These are phyloP conservation scores for Albizia julibrissin DNA, from an alignment of 306 rosid species.

Conservation along the genomic window DNA sequence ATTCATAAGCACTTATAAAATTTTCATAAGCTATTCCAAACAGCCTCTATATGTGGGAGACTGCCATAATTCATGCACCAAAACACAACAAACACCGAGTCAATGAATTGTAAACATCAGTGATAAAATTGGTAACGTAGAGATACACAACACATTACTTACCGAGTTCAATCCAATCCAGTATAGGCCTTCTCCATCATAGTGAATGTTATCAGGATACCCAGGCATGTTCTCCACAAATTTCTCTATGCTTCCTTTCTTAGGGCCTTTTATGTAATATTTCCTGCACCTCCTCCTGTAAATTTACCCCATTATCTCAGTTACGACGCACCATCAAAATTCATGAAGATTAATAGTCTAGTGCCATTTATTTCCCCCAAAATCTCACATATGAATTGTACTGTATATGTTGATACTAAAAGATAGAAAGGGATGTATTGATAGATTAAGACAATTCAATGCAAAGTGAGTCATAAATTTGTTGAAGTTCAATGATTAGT, in stretches of 20 bases:
- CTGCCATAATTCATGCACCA: constrained; percentile 35
- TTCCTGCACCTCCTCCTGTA: constrained; percentile 63
- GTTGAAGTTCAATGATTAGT: no score
- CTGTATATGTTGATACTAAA: no score
- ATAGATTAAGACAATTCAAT: no score
- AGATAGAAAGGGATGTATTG: no score
- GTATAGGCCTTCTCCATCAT: constrained; percentile 66
- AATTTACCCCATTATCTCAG: background rate
- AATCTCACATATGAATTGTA: no score
- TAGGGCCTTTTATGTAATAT: constrained; percentile 54
- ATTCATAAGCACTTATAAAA: no score
- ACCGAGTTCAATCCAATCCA: constrained; percentile 58
- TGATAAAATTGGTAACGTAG: background rate
- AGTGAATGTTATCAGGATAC: constrained; percentile 66
- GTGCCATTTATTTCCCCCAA: no score
- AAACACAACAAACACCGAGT: no score
- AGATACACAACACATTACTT: background rate
- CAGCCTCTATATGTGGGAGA: constrained; percentile 29
- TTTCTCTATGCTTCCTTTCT: constrained; percentile 54
- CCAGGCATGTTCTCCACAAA: constrained; percentile 60
- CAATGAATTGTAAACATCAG: no score
- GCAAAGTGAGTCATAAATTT: no score
- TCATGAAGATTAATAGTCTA: constrained; percentile 4
- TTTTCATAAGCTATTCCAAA: no score
- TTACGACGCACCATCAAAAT: background rate